A percentile compares a stretch with the other conserved stretches of the same genome.
Evolutionary conservation across 768 basidiomycete species (phyloP).

Genomic region (Krasilnikovozyma curviuscula): DNA sequence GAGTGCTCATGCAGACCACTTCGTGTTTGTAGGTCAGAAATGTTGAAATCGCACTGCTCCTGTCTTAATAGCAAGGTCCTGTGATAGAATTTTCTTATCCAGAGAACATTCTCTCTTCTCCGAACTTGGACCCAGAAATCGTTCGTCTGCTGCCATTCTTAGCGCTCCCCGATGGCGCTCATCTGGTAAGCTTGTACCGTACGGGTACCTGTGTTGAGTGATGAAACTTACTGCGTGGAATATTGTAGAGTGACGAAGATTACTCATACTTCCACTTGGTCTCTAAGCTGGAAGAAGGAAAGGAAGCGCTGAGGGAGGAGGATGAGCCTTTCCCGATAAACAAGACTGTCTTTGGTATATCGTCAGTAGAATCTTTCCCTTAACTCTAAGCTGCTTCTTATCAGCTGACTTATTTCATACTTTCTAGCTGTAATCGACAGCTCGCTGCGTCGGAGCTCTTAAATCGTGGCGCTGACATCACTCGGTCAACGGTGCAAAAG

Average conservation of each 20-base stretch:
- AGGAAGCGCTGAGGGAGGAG: background rate
- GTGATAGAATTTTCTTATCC: slow-evolving; percentile 48
- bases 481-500: slow-evolving; percentile 90
- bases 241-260: slow-evolving; percentile 61
- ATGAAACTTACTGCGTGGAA: too few species aligned
- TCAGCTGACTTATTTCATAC: background rate
- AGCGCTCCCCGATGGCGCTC: slow-evolving; percentile 91
- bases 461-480: slow-evolving; percentile 61
- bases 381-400: background rate
- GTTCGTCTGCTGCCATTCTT: slow-evolving; percentile 76
- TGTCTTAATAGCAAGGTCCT: slow-evolving; percentile 55
- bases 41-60: background rate
- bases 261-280: slow-evolving; percentile 63
- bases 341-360: slow-evolving; percentile 90
- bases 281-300: background rate
- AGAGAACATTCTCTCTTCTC: slow-evolving; percentile 16
- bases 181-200: slow-evolving; percentile 72
- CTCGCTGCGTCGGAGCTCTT: slow-evolving; percentile 60
- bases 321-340: slow-evolving; percentile 33
- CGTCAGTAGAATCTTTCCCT: slow-evolving; percentile 34
- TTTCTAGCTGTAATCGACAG: slow-evolving; percentile 73
- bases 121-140: slow-evolving; percentile 71
- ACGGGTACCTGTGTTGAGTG: too few species aligned
- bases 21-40: background rate
- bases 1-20: slow-evolving; percentile 18